These are phyloP conservation scores for Platanthera zijinensis DNA, from an alignment of 106 monocot genomes.

Conservation along the genomic window DNA sequence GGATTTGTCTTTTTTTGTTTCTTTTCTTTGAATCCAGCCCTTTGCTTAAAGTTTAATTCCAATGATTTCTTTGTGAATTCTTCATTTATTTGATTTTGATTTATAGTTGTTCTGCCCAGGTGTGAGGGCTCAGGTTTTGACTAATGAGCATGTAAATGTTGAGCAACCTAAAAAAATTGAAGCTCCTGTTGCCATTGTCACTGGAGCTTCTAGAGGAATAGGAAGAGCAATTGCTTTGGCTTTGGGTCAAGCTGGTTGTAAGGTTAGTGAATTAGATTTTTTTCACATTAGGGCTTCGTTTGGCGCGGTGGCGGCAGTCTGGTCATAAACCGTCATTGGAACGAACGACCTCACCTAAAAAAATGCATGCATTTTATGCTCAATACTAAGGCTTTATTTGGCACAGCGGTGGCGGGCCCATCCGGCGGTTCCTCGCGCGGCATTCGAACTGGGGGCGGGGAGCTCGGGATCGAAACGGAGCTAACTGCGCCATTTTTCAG, in stretches of 20 bases:
- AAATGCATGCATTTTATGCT: no score
- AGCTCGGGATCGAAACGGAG: no score
- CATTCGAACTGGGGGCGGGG: no score
- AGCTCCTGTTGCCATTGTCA: conserved; percentile 71
- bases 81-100: background rate
- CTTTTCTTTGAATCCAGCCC: background rate
- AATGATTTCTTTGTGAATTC: background rate
- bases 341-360: no score
- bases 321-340: no score
- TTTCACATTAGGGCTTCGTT: background rate
- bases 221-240: conserved; percentile 83
- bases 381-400: no score
- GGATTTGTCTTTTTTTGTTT: background rate
- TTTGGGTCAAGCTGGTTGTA: conserved; percentile 93
- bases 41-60: background rate
- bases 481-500: no score
- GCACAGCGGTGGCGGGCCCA: no score
- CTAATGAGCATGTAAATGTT: conserved; percentile 37
- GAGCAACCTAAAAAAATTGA: conserved; percentile 40
- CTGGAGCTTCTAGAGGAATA: conserved; percentile 95
- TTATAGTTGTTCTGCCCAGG: conserved; percentile 26
- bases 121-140: conserved; percentile 44
- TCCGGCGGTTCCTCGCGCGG: no score
- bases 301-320: background rate
- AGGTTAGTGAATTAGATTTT: conserved; percentile 32